These are phyloP conservation scores for Fusarium devonianum DNA, from an alignment of 2,329 filamentous ascomycete genomes.

Conservation along the genomic window DNA sequence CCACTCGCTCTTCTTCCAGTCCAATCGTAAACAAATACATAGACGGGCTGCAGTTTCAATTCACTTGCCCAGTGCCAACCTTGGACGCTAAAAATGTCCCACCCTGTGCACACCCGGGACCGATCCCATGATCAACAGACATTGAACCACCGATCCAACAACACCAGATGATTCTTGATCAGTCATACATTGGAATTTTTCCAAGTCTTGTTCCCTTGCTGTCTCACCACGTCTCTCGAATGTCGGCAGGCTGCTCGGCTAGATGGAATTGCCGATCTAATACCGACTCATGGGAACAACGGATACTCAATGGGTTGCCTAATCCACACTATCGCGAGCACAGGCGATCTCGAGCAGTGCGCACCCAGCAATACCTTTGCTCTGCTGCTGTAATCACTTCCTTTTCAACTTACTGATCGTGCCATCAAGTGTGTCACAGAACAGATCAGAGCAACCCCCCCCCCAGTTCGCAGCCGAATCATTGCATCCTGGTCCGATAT, in stretches of 20 bases:
- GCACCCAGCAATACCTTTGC: slow-evolving; percentile 25
- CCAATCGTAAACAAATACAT: slow-evolving; percentile 25
- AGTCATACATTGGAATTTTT: slow-evolving; percentile 16
- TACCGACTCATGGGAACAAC: neutral
- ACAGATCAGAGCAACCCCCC: neutral
- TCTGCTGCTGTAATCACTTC: slow-evolving; percentile 21
- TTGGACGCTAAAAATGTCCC: slow-evolving; percentile 8
- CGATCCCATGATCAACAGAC: slow-evolving; percentile 34
- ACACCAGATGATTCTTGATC: slow-evolving; percentile 1
- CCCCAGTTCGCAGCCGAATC: slow-evolving; percentile 19
- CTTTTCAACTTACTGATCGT: no score
- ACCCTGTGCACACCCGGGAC: slow-evolving; percentile 20
- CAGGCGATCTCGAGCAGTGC: slow-evolving; percentile 13
- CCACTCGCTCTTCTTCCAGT: slow-evolving; percentile 18
- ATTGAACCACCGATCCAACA: slow-evolving; percentile 14
- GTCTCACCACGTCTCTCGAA: neutral
- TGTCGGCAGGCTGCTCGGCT: slow-evolving; percentile 14
- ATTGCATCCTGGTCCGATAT: no score
- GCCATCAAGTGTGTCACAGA: slow-evolving; percentile 20
- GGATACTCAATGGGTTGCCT: neutral
- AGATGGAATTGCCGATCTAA: slow-evolving; percentile 26
- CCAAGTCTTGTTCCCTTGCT: slow-evolving; percentile 6
- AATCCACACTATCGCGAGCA: slow-evolving; percentile 18
- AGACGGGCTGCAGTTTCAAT: no score
- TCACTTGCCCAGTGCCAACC: slow-evolving; percentile 17